Conservation (phyloP, 768 basidiomycete genomes). For the Amanita pseudoporphyria region DNA sequence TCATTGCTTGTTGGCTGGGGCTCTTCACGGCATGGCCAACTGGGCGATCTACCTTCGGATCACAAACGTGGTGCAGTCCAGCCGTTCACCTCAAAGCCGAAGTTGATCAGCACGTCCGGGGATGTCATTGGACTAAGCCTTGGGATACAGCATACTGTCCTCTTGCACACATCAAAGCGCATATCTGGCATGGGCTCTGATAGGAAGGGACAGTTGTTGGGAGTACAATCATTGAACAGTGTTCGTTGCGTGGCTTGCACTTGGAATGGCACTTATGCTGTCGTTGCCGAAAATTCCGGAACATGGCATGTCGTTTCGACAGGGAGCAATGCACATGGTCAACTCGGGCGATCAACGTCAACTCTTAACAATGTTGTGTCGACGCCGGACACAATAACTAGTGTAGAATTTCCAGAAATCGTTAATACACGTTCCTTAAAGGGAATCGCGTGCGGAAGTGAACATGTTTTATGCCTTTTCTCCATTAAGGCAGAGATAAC, state of each 20-base stretch:
- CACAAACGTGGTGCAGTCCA: conserved; percentile 20
- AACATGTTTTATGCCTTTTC: conserved; percentile 58
- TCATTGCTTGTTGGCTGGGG: conserved; percentile 70
- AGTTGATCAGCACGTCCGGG: conserved; percentile 21
- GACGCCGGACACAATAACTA: conserved; percentile 12
- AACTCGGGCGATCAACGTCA: conserved; percentile 40
- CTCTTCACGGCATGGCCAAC: conserved; percentile 73
- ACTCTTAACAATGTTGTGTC: not conserved
- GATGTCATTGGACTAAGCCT: conserved; percentile 24
- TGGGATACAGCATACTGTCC: conserved; percentile 35
- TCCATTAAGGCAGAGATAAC: not conserved
- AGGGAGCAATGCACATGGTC: conserved; percentile 54
- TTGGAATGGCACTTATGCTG: conserved; percentile 72
- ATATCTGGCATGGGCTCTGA: conserved; percentile 58
- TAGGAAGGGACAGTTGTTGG: conserved; percentile 54
- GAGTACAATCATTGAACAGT: conserved; percentile 16
- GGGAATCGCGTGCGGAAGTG: conserved; percentile 59
- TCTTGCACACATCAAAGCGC: conserved; percentile 48
- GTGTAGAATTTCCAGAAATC: conserved; percentile 13
- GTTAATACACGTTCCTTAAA: conserved; percentile 21
- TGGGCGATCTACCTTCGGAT: conserved; percentile 33
- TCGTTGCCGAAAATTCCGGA: conserved; percentile 16
- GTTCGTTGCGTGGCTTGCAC: conserved; percentile 44
- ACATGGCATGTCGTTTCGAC: conserved; percentile 27
- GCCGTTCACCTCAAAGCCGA: conserved; percentile 17